These are phyloP conservation scores for Arthrobotrys musiformis DNA, from an alignment of 2,329 filamentous ascomycete species.

Conservation along the genomic window DNA sequence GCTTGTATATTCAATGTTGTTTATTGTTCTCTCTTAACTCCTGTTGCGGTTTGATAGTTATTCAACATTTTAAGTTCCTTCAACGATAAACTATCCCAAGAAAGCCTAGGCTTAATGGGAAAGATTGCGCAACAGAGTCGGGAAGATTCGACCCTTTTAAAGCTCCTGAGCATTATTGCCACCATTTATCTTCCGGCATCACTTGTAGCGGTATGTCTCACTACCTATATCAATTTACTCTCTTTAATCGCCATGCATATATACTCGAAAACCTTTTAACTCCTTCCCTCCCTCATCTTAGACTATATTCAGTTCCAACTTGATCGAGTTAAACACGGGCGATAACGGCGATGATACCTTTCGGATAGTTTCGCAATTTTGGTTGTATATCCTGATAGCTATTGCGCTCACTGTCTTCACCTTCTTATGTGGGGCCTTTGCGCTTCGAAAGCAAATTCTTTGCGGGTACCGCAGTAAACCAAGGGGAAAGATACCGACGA, in stretches of 20 bases:
- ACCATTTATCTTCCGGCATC: constrained; percentile 43
- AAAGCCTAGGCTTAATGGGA: constrained; percentile 39
- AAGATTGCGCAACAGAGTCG: constrained; percentile 34
- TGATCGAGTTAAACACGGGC: constrained; percentile 14
- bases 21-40: no score
- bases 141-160: constrained; percentile 30
- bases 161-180: constrained; percentile 39
- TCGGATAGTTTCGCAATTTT: constrained; percentile 42
- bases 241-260: not conserved
- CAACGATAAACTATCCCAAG: constrained; percentile 27
- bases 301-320: constrained; percentile 43
- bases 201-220: constrained; percentile 30
- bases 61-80: constrained; percentile 32
- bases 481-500: not conserved
- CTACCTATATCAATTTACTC: not conserved
- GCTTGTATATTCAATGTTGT: not conserved
- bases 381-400: constrained; percentile 31
- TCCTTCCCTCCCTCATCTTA: not conserved
- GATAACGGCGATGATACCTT: not conserved
- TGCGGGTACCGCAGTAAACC: constrained; percentile 7
- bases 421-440: constrained; percentile 19
- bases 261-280: not conserved
- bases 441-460: constrained; percentile 17
- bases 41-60: constrained; percentile 1
- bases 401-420: constrained; percentile 24